Conservation (phyloP, 306 rosid genomes). For the Corylus americana region DNA sequence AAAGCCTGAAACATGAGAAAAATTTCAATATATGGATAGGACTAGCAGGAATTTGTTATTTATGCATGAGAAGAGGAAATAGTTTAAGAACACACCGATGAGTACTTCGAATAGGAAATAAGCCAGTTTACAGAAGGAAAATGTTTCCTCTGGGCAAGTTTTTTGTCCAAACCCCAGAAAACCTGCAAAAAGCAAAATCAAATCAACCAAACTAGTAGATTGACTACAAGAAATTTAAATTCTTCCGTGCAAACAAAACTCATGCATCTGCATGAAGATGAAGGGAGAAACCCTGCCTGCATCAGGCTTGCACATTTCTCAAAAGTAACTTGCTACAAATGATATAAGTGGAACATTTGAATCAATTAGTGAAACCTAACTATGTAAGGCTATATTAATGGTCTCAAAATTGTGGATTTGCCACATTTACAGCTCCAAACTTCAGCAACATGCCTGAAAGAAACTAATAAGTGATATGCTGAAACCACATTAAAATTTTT, state of each 20-base stretch:
- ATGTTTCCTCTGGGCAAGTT: conserved; percentile 99
- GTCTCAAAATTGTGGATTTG: background rate
- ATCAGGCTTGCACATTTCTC: background rate
- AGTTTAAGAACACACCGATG: conserved; percentile 57
- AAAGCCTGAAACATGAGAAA: conserved; percentile 64
- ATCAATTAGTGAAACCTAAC: background rate
- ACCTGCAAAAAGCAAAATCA: conserved; percentile 52
- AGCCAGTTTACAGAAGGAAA: conserved; percentile 99
- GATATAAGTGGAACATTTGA: background rate
- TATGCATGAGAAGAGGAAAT: background rate
- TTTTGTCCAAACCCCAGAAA: conserved; percentile 99
- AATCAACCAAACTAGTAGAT: background rate
- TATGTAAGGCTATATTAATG: background rate
- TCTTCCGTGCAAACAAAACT: background rate
- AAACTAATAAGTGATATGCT: background rate
- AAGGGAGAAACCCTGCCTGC: background rate
- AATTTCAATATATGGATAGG: background rate
- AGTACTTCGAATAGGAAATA: conserved; percentile 94
- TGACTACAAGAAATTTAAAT: conserved; percentile 3
- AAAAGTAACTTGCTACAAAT: background rate
- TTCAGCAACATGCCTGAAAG: background rate
- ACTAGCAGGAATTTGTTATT: background rate
- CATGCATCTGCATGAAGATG: background rate
- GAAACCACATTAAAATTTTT: conserved; percentile 8
- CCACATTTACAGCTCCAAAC: background rate